Percentiles rank a stretch among this genome's conserved stretches.
Evolutionary conservation across 495 filamentous ascomycete genomes (phyloP).

Genomic region (Hypomontagnella submonticulosa): DNA sequence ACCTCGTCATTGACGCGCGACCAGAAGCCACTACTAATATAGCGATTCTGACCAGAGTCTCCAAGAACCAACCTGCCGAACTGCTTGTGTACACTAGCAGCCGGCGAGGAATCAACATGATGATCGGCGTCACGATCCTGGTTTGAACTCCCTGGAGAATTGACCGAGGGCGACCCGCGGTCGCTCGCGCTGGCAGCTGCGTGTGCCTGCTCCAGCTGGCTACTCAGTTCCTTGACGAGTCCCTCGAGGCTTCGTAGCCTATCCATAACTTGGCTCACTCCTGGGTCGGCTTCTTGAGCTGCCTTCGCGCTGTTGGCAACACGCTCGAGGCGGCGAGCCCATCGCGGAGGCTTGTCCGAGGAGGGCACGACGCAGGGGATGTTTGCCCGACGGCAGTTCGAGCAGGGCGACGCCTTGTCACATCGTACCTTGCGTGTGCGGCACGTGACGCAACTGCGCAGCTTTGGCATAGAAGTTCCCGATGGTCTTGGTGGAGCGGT

Average conservation of each 20-base stretch:
- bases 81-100: slow-evolving; percentile 43
- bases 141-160: slow-evolving; percentile 33
- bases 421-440: slow-evolving; percentile 70
- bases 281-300: slow-evolving; percentile 34
- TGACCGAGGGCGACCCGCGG: slow-evolving; percentile 25
- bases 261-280: slow-evolving; percentile 58
- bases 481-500: background rate
- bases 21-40: slow-evolving; percentile 66
- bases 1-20: slow-evolving; percentile 66
- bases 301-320: slow-evolving; percentile 39
- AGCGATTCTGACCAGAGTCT: slow-evolving; percentile 56
- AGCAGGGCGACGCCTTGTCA: slow-evolving; percentile 68
- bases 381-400: slow-evolving; percentile 66
- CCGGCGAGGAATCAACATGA: slow-evolving; percentile 16
- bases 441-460: slow-evolving; percentile 67
- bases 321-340: slow-evolving; percentile 61
- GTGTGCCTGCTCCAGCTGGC: slow-evolving; percentile 59
- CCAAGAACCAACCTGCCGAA: slow-evolving; percentile 59
- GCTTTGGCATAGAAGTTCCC: slow-evolving; percentile 44
- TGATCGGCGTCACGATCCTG: slow-evolving; percentile 32
- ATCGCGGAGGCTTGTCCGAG: slow-evolving; percentile 59
- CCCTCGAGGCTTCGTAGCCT: slow-evolving; percentile 63
- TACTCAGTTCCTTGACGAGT: slow-evolving; percentile 66
- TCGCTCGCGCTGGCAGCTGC: slow-evolving; percentile 13
- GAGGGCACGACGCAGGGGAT: slow-evolving; percentile 66